Conservation (phyloP, 1,139 yeast genomes). For the Schwanniomyces etchellsii region DNA sequence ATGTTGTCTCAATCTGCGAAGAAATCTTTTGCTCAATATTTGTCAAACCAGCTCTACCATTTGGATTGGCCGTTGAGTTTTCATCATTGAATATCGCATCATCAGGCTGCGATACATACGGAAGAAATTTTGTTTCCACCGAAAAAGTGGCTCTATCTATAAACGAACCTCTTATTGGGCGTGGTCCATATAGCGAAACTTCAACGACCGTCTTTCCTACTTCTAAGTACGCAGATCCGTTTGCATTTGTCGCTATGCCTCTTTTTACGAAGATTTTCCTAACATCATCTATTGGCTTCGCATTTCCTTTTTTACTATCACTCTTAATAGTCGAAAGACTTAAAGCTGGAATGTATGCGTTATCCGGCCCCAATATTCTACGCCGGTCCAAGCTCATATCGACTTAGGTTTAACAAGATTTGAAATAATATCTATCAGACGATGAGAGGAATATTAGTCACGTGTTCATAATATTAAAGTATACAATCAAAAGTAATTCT, state of each 20-base stretch:
- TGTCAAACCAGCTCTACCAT: conserved; percentile 35
- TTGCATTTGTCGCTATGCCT: conserved; percentile 63
- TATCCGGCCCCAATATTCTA: conserved; percentile 62
- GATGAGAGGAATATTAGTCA: conserved; percentile 24
- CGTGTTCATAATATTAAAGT: not conserved
- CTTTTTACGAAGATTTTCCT: conserved; percentile 48
- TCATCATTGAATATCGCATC: conserved; percentile 18
- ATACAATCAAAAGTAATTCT: not conserved
- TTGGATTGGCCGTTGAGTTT: conserved; percentile 13
- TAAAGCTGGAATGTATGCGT: conserved; percentile 45
- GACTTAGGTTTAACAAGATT: not conserved
- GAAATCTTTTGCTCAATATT: conserved; percentile 47
- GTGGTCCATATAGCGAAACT: conserved; percentile 81
- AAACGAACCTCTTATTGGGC: conserved; percentile 78
- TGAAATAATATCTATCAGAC: no score
- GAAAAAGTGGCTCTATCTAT: conserved; percentile 62
- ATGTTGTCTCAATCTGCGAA: conserved; percentile 52
- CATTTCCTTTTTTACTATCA: not conserved
- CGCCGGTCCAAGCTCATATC: conserved; percentile 50
- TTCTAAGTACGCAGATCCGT: conserved; percentile 82
- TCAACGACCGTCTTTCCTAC: conserved; percentile 56
- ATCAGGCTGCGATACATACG: conserved; percentile 41
- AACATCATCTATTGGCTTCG: conserved; percentile 14
- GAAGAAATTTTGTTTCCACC: conserved; percentile 59
- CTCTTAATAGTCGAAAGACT: conserved; percentile 9